phyloP scores from a whole-genome alignment of 106 monocot species.

The Chionographis japonica region DNA sequence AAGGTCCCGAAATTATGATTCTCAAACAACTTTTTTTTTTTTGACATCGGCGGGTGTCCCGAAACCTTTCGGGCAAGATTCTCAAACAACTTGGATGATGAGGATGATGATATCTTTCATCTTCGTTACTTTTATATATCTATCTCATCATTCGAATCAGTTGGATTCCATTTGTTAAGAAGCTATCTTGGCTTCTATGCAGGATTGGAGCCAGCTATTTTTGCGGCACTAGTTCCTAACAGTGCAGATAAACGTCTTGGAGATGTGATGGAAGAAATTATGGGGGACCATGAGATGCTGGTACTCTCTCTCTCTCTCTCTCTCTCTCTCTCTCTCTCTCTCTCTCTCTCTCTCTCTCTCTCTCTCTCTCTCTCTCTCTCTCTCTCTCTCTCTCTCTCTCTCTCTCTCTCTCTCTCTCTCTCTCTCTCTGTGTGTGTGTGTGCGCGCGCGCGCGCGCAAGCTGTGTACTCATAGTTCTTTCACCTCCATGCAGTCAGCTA shows the following conservation, averaged over 20 bases:
- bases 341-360: not conserved
- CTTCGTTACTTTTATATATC: not conserved
- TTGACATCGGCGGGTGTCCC: too few relatives aligned
- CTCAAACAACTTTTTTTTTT: too few relatives aligned
- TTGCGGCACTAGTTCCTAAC: slow-evolving; percentile 89
- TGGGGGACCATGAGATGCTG: slow-evolving; percentile 94
- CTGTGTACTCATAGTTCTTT: not conserved
- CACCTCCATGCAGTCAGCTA: slow-evolving; percentile 16
- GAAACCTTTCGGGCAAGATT: too few relatives aligned
- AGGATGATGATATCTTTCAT: too few relatives aligned
- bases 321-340: not conserved
- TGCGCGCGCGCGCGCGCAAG: too few relatives aligned
- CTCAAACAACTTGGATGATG: too few relatives aligned
- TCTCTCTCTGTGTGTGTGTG: too few relatives aligned
- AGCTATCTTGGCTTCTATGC: slow-evolving; percentile 8
- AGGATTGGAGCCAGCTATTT: slow-evolving; percentile 77
- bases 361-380: not conserved
- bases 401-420: not conserved
- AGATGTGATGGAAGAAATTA: slow-evolving; percentile 88
- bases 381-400: not conserved
- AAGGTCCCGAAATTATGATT: too few relatives aligned
- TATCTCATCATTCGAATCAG: not conserved
- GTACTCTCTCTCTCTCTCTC: slow-evolving; percentile 25
- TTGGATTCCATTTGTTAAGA: not conserved
- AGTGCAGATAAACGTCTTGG: slow-evolving; percentile 76